These are phyloP conservation scores for Raffaelea arxii DNA, from an alignment of 2,329 filamentous ascomycete species.

Conservation along the genomic window DNA sequence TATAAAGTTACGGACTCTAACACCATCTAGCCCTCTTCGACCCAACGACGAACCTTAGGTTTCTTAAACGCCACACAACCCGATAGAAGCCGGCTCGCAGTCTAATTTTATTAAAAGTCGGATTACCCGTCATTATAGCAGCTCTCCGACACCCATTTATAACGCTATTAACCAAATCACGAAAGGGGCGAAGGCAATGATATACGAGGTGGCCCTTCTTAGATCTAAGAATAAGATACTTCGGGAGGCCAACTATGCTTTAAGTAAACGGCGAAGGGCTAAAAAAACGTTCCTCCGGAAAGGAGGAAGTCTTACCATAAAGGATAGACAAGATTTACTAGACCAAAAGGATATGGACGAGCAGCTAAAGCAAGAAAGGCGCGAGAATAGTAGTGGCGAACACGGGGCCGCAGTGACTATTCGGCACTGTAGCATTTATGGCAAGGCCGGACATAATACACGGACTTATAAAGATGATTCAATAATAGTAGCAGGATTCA, in stretches of 20 bases:
- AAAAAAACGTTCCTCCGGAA: not conserved
- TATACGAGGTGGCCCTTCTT: conserved; percentile 7
- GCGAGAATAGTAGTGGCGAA: not conserved
- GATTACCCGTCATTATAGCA: conserved; percentile 7
- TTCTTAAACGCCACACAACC: not conserved
- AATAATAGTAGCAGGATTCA: not conserved
- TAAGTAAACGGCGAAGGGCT: not conserved
- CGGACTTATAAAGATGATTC: not conserved
- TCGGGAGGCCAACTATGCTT: conserved; percentile 31
- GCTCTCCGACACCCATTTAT: conserved; percentile 4
- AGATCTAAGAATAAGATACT: conserved; percentile 37
- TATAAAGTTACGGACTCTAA: not conserved
- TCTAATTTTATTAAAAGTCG: conserved; percentile 10
- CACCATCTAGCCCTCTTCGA: not conserved
- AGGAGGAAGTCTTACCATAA: not conserved
- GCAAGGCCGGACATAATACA: not conserved
- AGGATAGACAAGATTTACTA: not conserved
- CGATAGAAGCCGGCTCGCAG: not conserved
- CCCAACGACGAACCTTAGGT: not conserved
- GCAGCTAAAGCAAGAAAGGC: not conserved
- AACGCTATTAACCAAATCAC: conserved; percentile 1
- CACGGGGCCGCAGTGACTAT: not conserved
- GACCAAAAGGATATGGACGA: not conserved
- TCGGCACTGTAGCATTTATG: not conserved
- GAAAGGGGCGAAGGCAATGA: conserved; percentile 8